A percentile compares a stretch with the other conserved stretches of the same genome.
Conservation (phyloP, 495 filamentous ascomycete species). For the Jackrogersella minutella region DNA sequence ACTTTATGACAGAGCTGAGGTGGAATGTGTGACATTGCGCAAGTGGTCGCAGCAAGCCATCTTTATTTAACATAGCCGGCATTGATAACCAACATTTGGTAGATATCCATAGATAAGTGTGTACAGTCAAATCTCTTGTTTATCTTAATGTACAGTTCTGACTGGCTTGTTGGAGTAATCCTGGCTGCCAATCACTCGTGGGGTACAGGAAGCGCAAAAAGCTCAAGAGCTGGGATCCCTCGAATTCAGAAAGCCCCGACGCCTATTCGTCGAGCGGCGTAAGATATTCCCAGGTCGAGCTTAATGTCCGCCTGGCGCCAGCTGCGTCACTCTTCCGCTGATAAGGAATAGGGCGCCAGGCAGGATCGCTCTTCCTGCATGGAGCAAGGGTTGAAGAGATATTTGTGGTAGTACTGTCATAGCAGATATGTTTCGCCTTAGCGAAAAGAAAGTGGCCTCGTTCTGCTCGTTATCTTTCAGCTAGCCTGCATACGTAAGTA, state of each 20-base stretch:
- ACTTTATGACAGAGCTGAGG: not conserved
- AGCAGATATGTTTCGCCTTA: constrained; percentile 4
- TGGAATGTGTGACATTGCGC: constrained; percentile 15
- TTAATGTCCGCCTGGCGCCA: not conserved
- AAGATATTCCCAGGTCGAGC: not conserved
- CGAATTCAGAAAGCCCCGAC: not conserved
- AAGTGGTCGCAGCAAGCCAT: constrained; percentile 26
- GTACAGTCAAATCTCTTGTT: not conserved
- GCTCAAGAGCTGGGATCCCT: constrained; percentile 3
- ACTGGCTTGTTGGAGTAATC: not conserved
- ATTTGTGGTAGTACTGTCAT: not conserved
- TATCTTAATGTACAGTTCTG: constrained; percentile 6
- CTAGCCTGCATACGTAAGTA: not conserved
- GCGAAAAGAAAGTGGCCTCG: not conserved
- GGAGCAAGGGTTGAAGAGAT: too few species aligned
- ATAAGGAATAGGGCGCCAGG: constrained; percentile 15
- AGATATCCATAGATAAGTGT: constrained; percentile 24
- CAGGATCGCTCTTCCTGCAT: constrained; percentile 10
- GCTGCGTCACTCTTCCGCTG: constrained; percentile 8
- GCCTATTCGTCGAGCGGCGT: constrained; percentile 15
- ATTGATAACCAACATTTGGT: constrained; percentile 2
- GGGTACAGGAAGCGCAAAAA: constrained; percentile 30
- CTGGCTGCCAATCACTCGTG: constrained; percentile 14
- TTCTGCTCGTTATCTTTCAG: constrained; percentile 6
- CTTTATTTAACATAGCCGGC: constrained; percentile 11